Conservation (phyloP, 75 land plant species). For the Isoetes taiwanensis region DNA sequence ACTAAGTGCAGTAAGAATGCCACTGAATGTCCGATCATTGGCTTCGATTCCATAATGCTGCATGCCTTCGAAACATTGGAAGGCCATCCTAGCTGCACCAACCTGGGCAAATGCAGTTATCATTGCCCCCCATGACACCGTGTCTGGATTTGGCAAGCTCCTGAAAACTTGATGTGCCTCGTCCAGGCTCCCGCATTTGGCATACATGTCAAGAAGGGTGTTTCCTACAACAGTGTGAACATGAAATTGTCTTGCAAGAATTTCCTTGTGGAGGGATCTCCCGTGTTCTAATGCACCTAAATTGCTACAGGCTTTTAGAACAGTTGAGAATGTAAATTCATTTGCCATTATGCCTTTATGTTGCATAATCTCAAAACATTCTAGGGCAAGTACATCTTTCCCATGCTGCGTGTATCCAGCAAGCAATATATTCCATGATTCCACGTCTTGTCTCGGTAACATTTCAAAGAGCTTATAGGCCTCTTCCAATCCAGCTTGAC, state of each 20-base stretch:
- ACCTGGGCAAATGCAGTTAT: no score
- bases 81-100: no score
- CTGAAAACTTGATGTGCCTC: not conserved
- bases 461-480: slow-evolving; percentile 34
- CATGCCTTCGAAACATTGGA: no score
- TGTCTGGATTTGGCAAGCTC: not conserved
- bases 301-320: slow-evolving; percentile 35
- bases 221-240: slow-evolving; percentile 3
- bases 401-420: slow-evolving; percentile 23
- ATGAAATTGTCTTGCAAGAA: slow-evolving; percentile 17
- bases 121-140: no score
- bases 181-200: not conserved
- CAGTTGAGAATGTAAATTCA: slow-evolving; percentile 22
- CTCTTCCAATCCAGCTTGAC: slow-evolving; percentile 21
- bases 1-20: slow-evolving; percentile 16
- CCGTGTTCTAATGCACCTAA: slow-evolving; percentile 28
- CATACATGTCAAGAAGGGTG: not conserved
- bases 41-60: no score
- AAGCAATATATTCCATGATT: slow-evolving; percentile 46
- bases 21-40: no score
- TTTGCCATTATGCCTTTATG: slow-evolving; percentile 24
- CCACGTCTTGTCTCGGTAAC: slow-evolving; percentile 27
- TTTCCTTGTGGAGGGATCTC: slow-evolving; percentile 23
- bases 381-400: slow-evolving; percentile 17
- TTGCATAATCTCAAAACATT: slow-evolving; percentile 36